Evolutionary conservation across 192 early-diverging fungal species (phyloP).

Genomic region (Obelidium mucronatum): DNA sequence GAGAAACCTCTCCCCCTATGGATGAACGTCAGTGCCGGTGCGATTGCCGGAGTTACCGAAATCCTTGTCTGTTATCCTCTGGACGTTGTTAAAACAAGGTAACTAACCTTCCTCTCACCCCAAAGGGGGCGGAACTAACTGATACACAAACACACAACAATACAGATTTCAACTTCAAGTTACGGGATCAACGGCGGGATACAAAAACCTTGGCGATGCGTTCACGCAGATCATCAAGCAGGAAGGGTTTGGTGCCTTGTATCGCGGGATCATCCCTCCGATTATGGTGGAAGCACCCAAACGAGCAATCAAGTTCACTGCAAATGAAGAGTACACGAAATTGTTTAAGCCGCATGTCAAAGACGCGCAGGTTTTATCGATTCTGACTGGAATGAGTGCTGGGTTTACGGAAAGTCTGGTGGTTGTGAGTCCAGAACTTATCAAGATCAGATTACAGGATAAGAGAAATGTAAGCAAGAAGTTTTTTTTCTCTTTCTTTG

Average conservation of each 20-base stretch:
- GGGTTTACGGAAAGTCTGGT: conserved; percentile 92
- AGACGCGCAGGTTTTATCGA: conserved; percentile 78
- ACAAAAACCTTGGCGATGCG: conserved; percentile 70
- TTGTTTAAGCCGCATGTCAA: conserved; percentile 64
- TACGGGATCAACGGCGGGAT: conserved; percentile 53
- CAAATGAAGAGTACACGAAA: conserved; percentile 71
- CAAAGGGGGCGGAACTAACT: background rate
- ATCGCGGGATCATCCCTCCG: conserved; percentile 95
- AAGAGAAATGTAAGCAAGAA: conserved; percentile 74
- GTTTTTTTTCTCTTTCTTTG: conserved; percentile 4
- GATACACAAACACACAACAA: background rate
- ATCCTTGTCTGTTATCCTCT: conserved; percentile 95
- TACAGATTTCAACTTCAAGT: conserved; percentile 84
- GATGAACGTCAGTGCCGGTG: conserved; percentile 47
- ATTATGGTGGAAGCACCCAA: conserved; percentile 98
- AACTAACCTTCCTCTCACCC: background rate
- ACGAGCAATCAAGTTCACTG: conserved; percentile 95
- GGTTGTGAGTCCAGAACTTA: conserved; percentile 90
- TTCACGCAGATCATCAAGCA: conserved; percentile 73
- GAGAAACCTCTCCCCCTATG: conserved; percentile 39
- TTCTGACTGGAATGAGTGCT: conserved; percentile 88
- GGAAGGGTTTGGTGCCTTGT: conserved; percentile 75
- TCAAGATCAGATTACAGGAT: conserved; percentile 96
- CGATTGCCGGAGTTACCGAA: conserved; percentile 75
- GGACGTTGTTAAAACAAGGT: conserved; percentile 89